Evolutionary conservation across 129 eudicot species (phyloP), one percentile per base, ranked within the genome.

Genomic region (Deinandra increscens): DNA sequence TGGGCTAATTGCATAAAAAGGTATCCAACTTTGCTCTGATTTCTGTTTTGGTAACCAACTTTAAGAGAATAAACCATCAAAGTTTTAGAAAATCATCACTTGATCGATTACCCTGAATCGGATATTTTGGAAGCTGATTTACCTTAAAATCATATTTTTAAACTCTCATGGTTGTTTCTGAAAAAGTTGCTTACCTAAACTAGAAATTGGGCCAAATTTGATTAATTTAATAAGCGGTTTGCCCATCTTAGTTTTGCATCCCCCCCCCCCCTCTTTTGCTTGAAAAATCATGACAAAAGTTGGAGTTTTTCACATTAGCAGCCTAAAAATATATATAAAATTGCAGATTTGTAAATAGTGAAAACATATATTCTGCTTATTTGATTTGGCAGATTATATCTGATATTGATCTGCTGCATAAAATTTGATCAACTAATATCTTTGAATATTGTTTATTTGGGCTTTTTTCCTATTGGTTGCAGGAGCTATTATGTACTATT

Each of bases 401-500:
- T 42, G 38, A 64, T 10, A 42, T 12, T 22, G 54, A 41, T 42
- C 9, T 42, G 20, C 31, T 37, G 46, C 46, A 17, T 19, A 37
- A 38, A 36, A 62, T 15, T 9, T 61, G 44, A 61, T 61, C 29
- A 66, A 13, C 44, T 26, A 46, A 6, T 37, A 10, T 60, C 38
- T 60, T 60, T 38, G 19, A 61, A 49, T 23, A 49, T 49, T 49
- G 23, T 17, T 15, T 10, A 49, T 49, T 17, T 49, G 22, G n/a
- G 22, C 2, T 26, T 18, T 2, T 26, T 68, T 60, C 38, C 3
- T 68, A 15, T 36, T 68, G 12, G n/a, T 58, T 69, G 23, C 82
- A 23, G 95, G 95, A 49, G 95, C 95, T 15, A 83, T 89, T 43
- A 89, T 93, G 86, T 81, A 86, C 72, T 89, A 89, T 64, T 71